Conservation (phyloP, 2,329 filamentous ascomycete genomes). For the Metarhizium guizhouense region DNA sequence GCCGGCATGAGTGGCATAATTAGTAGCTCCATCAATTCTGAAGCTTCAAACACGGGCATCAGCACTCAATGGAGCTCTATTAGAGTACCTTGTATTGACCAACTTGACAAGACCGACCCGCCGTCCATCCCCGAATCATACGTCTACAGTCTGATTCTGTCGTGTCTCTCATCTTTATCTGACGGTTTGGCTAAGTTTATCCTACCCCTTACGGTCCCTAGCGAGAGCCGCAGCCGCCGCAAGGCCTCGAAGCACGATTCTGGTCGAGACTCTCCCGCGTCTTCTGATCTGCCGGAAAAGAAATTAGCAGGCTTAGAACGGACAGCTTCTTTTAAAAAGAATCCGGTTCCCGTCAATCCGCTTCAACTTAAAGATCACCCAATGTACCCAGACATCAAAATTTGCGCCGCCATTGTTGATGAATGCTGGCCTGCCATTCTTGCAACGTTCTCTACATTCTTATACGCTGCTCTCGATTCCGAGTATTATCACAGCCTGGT, state of each 20-base stretch:
- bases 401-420: slow-evolving; percentile 75
- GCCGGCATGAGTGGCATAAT: slow-evolving; percentile 85
- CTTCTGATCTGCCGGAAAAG: slow-evolving; percentile 21
- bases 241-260: slow-evolving; percentile 34
- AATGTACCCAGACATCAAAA: slow-evolving; percentile 60
- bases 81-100: slow-evolving; percentile 81
- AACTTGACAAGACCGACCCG: slow-evolving; percentile 84
- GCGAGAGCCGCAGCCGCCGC: slow-evolving; percentile 51
- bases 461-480: slow-evolving; percentile 84
- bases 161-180: slow-evolving; percentile 82
- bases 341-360: slow-evolving; percentile 77
- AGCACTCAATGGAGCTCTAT: slow-evolving; percentile 87
- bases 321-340: slow-evolving; percentile 61
- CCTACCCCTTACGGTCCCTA: slow-evolving; percentile 77
- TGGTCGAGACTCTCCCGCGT: slow-evolving; percentile 33
- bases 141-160: slow-evolving; percentile 78
- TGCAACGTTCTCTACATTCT: slow-evolving; percentile 88
- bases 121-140: slow-evolving; percentile 85
- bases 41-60: slow-evolving; percentile 65
- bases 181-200: slow-evolving; percentile 92
- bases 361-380: slow-evolving; percentile 66
- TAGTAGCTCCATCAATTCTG: slow-evolving; percentile 57
- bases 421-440: slow-evolving; percentile 93
- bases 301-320: slow-evolving; percentile 39
- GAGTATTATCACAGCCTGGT: slow-evolving; percentile 92